Evolutionary conservation across 129 eudicot species (phyloP).

Genomic region (Arctium lappa): DNA sequence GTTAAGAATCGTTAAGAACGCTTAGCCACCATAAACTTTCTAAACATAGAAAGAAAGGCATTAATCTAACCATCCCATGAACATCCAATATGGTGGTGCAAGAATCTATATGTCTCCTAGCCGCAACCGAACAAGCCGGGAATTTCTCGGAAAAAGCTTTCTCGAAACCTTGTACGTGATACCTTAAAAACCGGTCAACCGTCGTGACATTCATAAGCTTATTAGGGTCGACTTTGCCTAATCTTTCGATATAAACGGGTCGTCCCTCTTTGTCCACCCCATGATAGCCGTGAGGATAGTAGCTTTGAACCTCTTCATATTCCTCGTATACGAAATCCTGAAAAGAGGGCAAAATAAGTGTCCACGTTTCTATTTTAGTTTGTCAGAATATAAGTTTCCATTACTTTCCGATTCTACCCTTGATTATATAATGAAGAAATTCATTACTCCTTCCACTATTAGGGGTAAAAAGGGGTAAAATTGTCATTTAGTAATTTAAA

Average conservation of each 20-base stretch:
- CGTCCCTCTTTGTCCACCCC: constrained; percentile 91
- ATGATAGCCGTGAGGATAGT: constrained; percentile 95
- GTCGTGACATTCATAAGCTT: constrained; percentile 89
- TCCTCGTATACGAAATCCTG: constrained; percentile 84
- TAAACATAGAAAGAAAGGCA: background rate
- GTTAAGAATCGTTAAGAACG: background rate
- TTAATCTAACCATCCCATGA: constrained; percentile 73
- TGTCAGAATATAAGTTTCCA: background rate
- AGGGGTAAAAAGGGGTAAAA: background rate
- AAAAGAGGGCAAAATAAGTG: background rate
- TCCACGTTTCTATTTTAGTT: background rate
- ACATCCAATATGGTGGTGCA: constrained; percentile 89
- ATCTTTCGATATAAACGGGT: constrained; percentile 88
- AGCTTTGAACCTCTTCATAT: constrained; percentile 65
- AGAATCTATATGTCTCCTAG: constrained; percentile 87
- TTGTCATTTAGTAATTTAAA: background rate
- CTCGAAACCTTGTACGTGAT: constrained; percentile 92
- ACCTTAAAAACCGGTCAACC: constrained; percentile 80
- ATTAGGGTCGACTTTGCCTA: constrained; percentile 83
- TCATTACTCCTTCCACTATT: background rate
- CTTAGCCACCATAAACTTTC: background rate
- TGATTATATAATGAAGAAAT: background rate
- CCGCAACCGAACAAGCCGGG: constrained; percentile 94
- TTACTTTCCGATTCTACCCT: background rate
- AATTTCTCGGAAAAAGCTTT: constrained; percentile 82